Evolutionary conservation across 2,329 filamentous ascomycete species (phyloP), one percentile per base, ranked within the genome.

Genomic region (Thyridium curvatum): DNA sequence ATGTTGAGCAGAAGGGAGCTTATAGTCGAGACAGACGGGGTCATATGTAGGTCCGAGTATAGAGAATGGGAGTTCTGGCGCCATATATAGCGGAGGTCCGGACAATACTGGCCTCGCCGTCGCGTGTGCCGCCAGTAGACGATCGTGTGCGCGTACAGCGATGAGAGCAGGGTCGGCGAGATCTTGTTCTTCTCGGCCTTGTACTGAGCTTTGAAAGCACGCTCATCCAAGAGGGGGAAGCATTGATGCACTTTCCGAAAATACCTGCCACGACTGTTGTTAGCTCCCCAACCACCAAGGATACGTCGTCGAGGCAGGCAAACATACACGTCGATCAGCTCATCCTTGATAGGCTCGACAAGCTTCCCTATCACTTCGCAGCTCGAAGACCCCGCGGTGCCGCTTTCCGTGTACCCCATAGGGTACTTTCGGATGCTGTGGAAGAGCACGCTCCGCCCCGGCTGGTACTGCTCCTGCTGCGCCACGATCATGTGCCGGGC

Each of bases 11-110:
- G 52, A 10, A 74, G 69, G 3, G 75, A 69, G 26, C 71, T 66
- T 16, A 82, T 68, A 2, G 74, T 76, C 1, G 75, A 76, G 35
- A 80, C 60, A 2, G 76, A 73, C 0, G 76, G 77, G 0, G 71
- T 74, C 2, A 74, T 65, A 37, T 76, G 71, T 6, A 80, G 68
- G 42, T 82, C 77, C 1, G 71, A 75, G 44, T 78, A 75, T 3
- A 79, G 61, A 2, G 77, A 74, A 38, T 75, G 74, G 15, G 72
- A 74, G 7, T 75, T 74, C 41, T 79, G 66, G 41, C 80, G 80
- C 66, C 79, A 79, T 8, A 77, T 71, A 50, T 77, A 81, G 32
- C 74, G 67, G 30, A 68, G 64, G 48, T 82, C 76, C 0, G 77
- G 77, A 37, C 71, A 65, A 5, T 69, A 65, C 41, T 73, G 66